phyloP scores from a whole-genome alignment of 495 filamentous ascomycete genomes.

The Polyplosphaeria fusca region DNA sequence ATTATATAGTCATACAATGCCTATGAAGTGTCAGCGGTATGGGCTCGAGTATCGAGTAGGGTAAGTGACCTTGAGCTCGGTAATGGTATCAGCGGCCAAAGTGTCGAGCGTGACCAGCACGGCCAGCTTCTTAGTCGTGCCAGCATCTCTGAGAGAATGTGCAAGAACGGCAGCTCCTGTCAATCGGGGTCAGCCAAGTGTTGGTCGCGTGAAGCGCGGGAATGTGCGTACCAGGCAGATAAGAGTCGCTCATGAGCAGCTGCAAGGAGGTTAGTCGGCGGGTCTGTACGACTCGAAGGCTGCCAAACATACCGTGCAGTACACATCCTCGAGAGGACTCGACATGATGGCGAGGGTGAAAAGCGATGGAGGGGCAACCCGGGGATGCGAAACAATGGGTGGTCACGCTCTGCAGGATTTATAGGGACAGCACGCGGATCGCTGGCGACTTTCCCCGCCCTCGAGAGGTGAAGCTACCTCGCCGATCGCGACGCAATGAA shows the following conservation, averaged over 20 bases:
- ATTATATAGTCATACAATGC: conserved; percentile 85
- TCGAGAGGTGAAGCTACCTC: conserved; percentile 23
- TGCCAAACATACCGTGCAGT: conserved; percentile 53
- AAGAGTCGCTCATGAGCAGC: conserved; percentile 87
- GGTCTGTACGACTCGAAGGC: conserved; percentile 8
- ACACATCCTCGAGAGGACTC: conserved; percentile 47
- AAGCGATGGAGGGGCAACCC: not conserved
- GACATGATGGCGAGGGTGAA: conserved; percentile 34
- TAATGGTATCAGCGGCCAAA: conserved; percentile 66
- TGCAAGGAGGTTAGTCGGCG: conserved; percentile 43
- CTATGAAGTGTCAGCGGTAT: conserved; percentile 44
- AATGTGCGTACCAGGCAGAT: conserved; percentile 70
- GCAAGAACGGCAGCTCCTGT: conserved; percentile 88
- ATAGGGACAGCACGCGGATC: not conserved
- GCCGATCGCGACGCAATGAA: conserved; percentile 24
- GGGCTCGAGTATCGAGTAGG: not conserved
- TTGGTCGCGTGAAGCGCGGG: not conserved
- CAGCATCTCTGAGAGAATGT: conserved; percentile 90
- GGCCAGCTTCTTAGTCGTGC: conserved; percentile 80
- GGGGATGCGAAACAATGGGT: not conserved
- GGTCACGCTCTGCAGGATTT: not conserved
- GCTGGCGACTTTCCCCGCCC: conserved; percentile 25
- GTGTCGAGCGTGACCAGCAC: conserved; percentile 76
- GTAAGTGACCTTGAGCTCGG: conserved; percentile 66
- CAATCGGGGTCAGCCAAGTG: conserved; percentile 20